Percentiles rank a stretch among this genome's conserved stretches.
These are phyloP conservation scores for Sugiyamaella novakii DNA, from an alignment of 1,139 yeast species.

Conservation along the genomic window DNA sequence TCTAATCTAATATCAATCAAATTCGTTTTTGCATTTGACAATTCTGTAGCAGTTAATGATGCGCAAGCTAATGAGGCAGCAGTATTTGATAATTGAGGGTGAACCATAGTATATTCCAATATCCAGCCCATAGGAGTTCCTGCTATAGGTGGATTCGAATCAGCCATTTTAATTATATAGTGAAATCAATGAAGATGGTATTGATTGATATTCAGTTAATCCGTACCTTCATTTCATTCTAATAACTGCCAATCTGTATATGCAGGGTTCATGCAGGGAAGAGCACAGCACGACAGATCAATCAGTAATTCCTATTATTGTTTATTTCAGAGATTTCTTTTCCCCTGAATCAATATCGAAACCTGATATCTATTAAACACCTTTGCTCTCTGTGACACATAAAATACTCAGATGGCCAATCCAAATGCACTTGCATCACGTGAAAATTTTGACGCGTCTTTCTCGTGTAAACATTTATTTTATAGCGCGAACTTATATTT, in stretches of 20 bases:
- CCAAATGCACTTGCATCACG: too few species aligned
- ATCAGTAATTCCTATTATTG: too few species aligned
- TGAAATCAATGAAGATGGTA: background rate
- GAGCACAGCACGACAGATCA: too few species aligned
- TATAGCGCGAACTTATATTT: too few species aligned
- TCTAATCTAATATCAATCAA: background rate
- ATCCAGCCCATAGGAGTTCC: constrained; percentile 10
- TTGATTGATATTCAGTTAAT: background rate
- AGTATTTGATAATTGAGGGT: constrained; percentile 7
- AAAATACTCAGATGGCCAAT: too few species aligned
- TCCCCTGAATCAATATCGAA: too few species aligned
- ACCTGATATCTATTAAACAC: too few species aligned
- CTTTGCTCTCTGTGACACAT: too few species aligned
- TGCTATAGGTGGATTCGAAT: background rate
- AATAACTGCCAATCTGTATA: background rate
- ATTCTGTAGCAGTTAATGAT: background rate
- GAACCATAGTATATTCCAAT: constrained; percentile 5
- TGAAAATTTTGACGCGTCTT: too few species aligned
- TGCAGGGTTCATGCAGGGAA: constrained; percentile 2
- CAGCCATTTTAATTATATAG: background rate
- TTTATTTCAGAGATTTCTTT: too few species aligned
- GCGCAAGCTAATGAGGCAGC: constrained; percentile 2
- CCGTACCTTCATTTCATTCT: background rate
- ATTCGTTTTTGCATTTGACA: background rate
- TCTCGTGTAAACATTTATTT: too few species aligned